These are phyloP conservation scores for Fusarium tuaranense DNA, from an alignment of 2,329 filamentous ascomycete species.

Conservation along the genomic window DNA sequence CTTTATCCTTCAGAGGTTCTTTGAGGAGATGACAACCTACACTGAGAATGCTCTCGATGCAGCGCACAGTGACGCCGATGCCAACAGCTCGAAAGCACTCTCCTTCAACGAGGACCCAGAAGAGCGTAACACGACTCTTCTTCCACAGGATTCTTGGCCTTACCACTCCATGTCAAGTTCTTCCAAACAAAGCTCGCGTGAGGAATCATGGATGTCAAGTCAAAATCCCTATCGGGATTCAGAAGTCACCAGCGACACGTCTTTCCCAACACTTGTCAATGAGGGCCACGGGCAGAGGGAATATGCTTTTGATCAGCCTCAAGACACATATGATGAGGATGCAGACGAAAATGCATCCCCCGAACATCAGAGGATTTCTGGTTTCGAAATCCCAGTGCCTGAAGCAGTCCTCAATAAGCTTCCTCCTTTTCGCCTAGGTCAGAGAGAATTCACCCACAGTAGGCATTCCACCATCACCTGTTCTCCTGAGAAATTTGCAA, in stretches of 20 bases:
- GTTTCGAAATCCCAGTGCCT: neutral
- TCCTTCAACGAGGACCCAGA: neutral
- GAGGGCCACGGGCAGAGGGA: neutral
- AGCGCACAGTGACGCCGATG: neutral
- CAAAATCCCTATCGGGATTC: neutral
- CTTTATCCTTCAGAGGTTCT: slow-evolving; percentile 8
- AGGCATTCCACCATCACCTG: neutral
- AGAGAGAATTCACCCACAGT: neutral
- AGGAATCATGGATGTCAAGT: neutral
- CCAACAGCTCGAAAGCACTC: neutral
- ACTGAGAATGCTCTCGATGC: neutral
- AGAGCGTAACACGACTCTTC: neutral
- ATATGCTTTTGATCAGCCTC: neutral
- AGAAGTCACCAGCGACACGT: neutral
- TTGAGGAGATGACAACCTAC: slow-evolving; percentile 22
- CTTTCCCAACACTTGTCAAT: neutral
- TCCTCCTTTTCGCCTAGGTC: neutral
- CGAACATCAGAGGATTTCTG: neutral
- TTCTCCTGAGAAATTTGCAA: neutral
- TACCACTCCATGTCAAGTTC: neutral
- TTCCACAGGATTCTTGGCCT: neutral
- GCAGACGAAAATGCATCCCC: neutral
- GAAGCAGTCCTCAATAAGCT: neutral
- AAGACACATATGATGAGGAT: neutral
- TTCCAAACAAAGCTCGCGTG: neutral